Conservation (phyloP, 73 alveolate species). For the Paramecium octaurelia region DNA sequence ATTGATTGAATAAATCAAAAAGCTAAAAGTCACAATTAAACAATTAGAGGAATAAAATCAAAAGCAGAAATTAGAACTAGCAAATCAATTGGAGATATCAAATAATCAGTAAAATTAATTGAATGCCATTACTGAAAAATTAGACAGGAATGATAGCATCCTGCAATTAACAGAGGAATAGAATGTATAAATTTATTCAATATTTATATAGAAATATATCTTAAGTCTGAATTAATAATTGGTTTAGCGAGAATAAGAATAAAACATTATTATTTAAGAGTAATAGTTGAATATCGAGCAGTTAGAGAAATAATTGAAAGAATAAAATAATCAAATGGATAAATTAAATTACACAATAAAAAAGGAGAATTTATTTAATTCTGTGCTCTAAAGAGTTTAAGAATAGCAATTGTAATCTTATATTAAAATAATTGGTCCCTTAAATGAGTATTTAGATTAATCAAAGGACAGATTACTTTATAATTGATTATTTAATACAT, state of each 20-base stretch:
- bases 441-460: not conserved
- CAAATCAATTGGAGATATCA: not conserved
- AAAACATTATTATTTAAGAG: not conserved
- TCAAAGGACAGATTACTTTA: not conserved
- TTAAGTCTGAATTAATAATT: not conserved
- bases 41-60: not conserved
- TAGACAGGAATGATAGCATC: not conserved
- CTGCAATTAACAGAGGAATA: not conserved
- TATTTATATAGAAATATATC: constrained; percentile 6
- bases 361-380: not conserved
- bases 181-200: not conserved
- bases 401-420: not conserved
- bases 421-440: not conserved
- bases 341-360: not conserved
- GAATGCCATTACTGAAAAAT: not conserved
- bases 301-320: not conserved
- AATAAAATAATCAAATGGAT: not conserved
- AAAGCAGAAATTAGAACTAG: not conserved
- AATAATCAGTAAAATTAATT: not conserved
- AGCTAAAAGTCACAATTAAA: not conserved
- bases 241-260: not conserved
- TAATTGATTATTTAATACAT: not conserved
- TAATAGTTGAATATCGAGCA: not conserved
- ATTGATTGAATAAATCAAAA: constrained; percentile 6
- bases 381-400: not conserved